phyloP scores from a whole-genome alignment of 805 yeast genomes.

The Pichia membranifaciens region DNA sequence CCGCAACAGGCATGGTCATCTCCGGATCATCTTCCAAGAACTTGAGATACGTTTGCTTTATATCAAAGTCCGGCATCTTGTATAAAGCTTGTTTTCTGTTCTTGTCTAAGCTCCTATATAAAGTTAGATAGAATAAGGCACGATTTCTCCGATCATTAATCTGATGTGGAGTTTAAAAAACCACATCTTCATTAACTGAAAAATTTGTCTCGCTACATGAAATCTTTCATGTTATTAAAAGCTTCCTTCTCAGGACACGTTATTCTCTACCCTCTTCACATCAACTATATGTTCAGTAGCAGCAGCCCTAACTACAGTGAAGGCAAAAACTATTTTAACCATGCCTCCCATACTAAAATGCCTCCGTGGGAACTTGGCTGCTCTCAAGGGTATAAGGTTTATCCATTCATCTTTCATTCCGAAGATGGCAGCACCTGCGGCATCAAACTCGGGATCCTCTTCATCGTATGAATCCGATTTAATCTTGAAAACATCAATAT shows the following conservation, averaged over 20 bases:
- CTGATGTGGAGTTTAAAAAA: too few species aligned
- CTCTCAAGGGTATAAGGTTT: neutral
- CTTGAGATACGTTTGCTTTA: conserved; percentile 70
- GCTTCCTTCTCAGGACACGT: neutral
- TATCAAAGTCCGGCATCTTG: conserved; percentile 52
- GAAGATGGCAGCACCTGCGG: neutral
- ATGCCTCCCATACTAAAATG: too few species aligned
- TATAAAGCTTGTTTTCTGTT: too few species aligned
- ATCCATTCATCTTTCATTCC: neutral
- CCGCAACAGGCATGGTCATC: conserved; percentile 98
- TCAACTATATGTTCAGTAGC: too few species aligned
- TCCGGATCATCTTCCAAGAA: conserved; percentile 88
- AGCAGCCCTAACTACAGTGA: too few species aligned
- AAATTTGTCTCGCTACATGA: conserved; percentile 4
- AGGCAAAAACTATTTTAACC: too few species aligned
- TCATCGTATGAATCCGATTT: conserved; percentile 16
- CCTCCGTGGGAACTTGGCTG: neutral
- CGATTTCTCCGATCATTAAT: too few species aligned
- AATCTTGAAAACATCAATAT: conserved; percentile 20
- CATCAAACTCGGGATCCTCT: neutral
- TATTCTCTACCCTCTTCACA: neutral
- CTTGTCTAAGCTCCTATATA: too few species aligned
- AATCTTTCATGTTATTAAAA: neutral
- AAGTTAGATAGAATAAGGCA: too few species aligned
- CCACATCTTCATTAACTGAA: too few species aligned